Base-by-base conservation (phyloP, 2,329 filamentous ascomycete genomes). In the Lachnellula hyalina region DNA sequence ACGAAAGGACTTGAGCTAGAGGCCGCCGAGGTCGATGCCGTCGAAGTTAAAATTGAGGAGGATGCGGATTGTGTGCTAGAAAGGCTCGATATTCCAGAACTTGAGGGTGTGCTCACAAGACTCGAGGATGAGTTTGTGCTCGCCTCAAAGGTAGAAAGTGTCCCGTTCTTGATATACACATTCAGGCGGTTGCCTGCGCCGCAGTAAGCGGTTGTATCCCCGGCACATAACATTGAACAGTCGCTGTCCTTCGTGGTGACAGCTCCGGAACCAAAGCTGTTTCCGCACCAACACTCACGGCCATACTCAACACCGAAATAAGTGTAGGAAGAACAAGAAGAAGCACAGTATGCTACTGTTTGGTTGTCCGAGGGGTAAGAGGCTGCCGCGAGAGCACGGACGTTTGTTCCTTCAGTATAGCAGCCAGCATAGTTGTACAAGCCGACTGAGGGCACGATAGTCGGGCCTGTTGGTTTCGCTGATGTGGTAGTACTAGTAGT, bases 171-270 rank as follows among this genome's bases (percentile, higher is more conserved):
- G 44, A 56, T 55, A 47, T 68, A 63, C n/a, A 60, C 56, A 46
- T 54, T 65, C 53, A 69, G 51, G 19, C 65, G 51, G 49, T 63
- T 64, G 1, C 60, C 59, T 25, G 61, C 68, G 28, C 71, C 70
- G 52, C 70, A 72, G 44, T 64, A 64, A 50, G 70, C 57, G 7
- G 55, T 57, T 12, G 49, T 47, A 51, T 70, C 63, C 8, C 67
- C 69, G 5, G 45, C 47, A 47, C 63, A 65, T 3, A 52, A 44
- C 47, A 58, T 62, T 15, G 40, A 53, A 32, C 62, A 63, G 38
- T 64, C 62, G 12, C 28, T 38, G 23, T 57, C 45, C 5, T 47
- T 51, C 4, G 54, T 52, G 6, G 53, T 40, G 7, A 52, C 47
- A 19, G 61, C 52, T 17, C 61, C 60, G 7, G 48, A 14, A 15